Conservation (phyloP, 495 filamentous ascomycete genomes). For the Jackrogersella multiformis region DNA sequence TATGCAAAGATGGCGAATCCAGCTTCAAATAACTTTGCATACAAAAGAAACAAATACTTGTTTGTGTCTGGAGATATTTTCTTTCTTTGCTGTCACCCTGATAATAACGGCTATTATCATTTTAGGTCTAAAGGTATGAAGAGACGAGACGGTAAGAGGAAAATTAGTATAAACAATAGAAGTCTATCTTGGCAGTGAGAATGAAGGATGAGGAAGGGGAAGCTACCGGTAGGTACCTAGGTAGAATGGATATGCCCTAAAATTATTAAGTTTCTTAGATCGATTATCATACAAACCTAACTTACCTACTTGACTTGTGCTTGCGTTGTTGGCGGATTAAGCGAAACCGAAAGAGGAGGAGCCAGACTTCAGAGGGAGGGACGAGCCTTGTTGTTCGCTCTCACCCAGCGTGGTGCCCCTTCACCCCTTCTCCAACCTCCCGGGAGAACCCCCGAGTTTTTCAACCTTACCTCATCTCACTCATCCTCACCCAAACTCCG, state of each 20-base stretch:
- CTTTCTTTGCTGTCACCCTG: conserved; percentile 3
- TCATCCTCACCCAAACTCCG: conserved; percentile 20
- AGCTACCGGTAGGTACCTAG: neutral
- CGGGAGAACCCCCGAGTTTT: conserved; percentile 18
- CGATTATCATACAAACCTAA: conserved; percentile 15
- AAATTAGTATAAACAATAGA: neutral
- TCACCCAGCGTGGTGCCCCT: conserved; percentile 13
- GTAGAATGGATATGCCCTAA: neutral
- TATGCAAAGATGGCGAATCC: conserved; percentile 3
- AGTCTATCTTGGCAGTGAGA: too few species aligned
- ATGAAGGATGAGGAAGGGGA: too few species aligned
- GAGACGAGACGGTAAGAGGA: neutral
- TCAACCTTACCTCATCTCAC: conserved; percentile 27
- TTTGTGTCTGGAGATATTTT: neutral
- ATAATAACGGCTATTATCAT: too few species aligned
- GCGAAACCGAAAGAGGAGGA: conserved; percentile 23
- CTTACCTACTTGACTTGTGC: conserved; percentile 3
- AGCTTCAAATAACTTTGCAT: conserved; percentile 6
- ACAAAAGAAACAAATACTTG: conserved; percentile 21
- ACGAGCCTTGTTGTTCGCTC: conserved; percentile 19
- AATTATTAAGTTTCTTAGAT: conserved; percentile 20
- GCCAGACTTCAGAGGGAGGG: neutral
- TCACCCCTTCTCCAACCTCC: conserved; percentile 14
- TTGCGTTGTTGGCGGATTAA: conserved; percentile 29
- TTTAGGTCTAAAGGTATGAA: too few species aligned